These are phyloP conservation scores for Juglanconis juglandina DNA, from an alignment of 2,329 filamentous ascomycete species.

Conservation along the genomic window DNA sequence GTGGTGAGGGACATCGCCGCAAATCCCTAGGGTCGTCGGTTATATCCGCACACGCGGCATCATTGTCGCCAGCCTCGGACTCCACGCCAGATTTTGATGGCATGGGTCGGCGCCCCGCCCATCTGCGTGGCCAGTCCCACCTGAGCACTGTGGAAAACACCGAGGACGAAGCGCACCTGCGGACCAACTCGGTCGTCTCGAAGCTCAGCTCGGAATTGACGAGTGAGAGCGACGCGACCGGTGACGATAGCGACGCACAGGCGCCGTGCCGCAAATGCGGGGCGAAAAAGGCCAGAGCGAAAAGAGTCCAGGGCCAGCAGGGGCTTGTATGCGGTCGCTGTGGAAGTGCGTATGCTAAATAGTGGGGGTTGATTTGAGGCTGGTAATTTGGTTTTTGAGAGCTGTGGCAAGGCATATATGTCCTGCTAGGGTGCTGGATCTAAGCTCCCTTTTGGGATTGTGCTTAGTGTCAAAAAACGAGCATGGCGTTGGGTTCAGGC, in stretches of 20 bases:
- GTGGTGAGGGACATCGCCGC: background rate
- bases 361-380: conserved; percentile 3
- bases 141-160: conserved; percentile 17
- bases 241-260: conserved; percentile 40
- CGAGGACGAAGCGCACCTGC: conserved; percentile 22
- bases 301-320: conserved; percentile 50
- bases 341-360: conserved; percentile 29
- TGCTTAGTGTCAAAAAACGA: background rate
- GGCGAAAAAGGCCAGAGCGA: conserved; percentile 56
- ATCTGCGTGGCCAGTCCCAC: conserved; percentile 9
- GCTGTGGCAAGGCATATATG: too few species aligned
- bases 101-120: conserved; percentile 12
- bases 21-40: conserved; percentile 12
- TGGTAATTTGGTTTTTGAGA: background rate
- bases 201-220: conserved; percentile 55
- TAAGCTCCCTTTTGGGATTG: background rate
- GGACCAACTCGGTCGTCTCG: conserved; percentile 46
- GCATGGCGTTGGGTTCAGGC: conserved; percentile 4
- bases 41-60: background rate
- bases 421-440: too few species aligned
- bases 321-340: conserved; percentile 61
- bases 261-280: conserved; percentile 58
- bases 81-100: conserved; percentile 14
- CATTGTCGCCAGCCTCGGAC: conserved; percentile 17
- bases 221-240: conserved; percentile 32